Conservation (phyloP, 1,284 basidiomycete species). For the Ganoderma sinense region DNA sequence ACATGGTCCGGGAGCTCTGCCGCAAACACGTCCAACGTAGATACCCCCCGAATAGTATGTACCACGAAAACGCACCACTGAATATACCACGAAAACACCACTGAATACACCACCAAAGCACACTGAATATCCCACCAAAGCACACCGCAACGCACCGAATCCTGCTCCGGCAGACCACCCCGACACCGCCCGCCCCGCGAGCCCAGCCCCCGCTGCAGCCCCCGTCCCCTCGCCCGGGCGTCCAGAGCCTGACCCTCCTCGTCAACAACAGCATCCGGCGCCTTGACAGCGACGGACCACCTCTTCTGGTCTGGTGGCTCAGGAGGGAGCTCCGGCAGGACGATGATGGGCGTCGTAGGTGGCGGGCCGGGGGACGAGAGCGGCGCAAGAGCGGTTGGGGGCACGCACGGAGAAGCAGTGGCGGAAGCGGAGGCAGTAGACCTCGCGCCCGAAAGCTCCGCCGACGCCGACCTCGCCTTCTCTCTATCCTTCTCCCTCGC, state of each 20-base stretch:
- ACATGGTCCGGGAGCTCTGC: too few species aligned
- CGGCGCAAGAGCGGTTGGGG: conserved; percentile 6
- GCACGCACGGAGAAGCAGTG: not conserved
- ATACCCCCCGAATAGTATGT: too few species aligned
- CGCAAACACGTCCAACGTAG: too few species aligned
- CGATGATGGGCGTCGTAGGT: conserved; percentile 10
- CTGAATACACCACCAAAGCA: too few species aligned
- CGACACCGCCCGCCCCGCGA: too few species aligned
- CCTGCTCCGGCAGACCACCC: too few species aligned
- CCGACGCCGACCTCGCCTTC: conserved; percentile 8
- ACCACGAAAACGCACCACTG: too few species aligned
- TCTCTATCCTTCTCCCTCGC: not conserved
- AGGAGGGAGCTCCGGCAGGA: conserved; percentile 6
- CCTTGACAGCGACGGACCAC: not conserved
- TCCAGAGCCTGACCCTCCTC: not conserved
- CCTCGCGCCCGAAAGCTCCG: conserved; percentile 9
- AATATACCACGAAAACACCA: too few species aligned
- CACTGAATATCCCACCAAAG: too few species aligned
- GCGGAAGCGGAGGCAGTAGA: not conserved
- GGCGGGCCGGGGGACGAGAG: conserved; percentile 7
- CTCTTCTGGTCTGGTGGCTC: conserved; percentile 5
- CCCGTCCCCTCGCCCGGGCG: too few species aligned
- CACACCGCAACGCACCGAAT: too few species aligned
- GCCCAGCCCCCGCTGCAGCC: too few species aligned
- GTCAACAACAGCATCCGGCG: not conserved